Evolutionary conservation across 495 filamentous ascomycete genomes (phyloP).

Genomic region (Penicillium tannophilum): DNA sequence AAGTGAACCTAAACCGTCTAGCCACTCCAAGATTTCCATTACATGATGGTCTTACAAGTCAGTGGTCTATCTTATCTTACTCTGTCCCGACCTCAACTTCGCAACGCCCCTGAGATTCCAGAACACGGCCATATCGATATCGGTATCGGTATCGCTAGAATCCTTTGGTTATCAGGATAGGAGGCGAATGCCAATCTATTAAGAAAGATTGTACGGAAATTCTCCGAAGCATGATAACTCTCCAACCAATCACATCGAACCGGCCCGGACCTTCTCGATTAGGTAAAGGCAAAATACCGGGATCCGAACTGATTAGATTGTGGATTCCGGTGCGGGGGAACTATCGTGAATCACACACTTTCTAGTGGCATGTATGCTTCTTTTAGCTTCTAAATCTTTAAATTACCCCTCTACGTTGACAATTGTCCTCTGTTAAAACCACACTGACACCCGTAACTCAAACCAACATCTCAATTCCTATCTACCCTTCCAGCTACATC

Average conservation of each 20-base stretch:
- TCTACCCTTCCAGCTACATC: not conserved
- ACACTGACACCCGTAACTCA: not conserved
- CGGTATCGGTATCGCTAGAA: not conserved
- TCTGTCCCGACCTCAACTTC: not conserved
- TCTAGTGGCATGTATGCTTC: not conserved
- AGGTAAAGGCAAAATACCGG: slow-evolving; percentile 5
- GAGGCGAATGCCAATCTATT: slow-evolving; percentile 38
- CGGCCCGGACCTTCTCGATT: slow-evolving; percentile 19
- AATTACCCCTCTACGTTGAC: not conserved
- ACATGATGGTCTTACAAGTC: not conserved
- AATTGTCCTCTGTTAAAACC: not conserved
- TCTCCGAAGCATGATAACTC: slow-evolving; percentile 48
- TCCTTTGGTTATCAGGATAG: not conserved
- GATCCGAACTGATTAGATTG: not conserved
- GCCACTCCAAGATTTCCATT: not conserved
- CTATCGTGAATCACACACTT: not conserved
- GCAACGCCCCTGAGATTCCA: not conserved
- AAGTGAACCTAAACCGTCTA: not conserved
- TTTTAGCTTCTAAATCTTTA: not conserved
- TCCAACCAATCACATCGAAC: slow-evolving; percentile 3
- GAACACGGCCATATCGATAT: not conserved
- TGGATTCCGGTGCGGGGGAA: not conserved
- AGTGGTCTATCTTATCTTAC: not conserved
- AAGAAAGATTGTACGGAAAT: slow-evolving; percentile 61
- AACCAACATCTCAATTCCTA: not conserved